Evolutionary conservation across 495 filamentous ascomycete genomes (phyloP).

Genomic region (Penicillium macrosclerotiorum): DNA sequence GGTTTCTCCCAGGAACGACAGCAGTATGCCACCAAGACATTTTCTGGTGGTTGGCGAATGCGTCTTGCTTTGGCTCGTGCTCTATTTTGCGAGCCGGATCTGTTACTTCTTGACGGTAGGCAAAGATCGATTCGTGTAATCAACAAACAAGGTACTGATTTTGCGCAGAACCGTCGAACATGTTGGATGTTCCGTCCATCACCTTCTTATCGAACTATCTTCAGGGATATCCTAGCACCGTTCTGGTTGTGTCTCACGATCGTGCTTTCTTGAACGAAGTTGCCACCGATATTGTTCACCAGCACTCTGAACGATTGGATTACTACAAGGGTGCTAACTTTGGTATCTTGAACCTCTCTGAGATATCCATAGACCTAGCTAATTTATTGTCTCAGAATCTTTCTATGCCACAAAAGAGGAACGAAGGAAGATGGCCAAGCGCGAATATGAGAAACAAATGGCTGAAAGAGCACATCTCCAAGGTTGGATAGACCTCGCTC

Average conservation of each 20-base stretch:
- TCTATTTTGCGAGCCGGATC: conserved; percentile 96
- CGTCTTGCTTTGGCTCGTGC: conserved; percentile 91
- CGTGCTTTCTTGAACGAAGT: conserved; percentile 98
- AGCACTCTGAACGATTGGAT: conserved; percentile 94
- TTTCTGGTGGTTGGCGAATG: conserved; percentile 99
- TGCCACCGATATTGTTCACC: conserved; percentile 98
- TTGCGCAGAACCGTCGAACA: conserved; percentile 88
- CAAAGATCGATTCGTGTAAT: neutral
- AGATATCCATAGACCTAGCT: neutral
- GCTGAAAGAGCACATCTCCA: conserved; percentile 84
- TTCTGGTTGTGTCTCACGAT: conserved; percentile 98
- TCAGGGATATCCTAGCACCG: conserved; percentile 87
- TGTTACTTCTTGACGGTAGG: conserved; percentile 83
- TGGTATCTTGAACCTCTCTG: conserved; percentile 34
- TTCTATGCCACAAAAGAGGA: conserved; percentile 99
- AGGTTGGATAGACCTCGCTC: conserved; percentile 29
- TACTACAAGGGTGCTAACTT: conserved; percentile 99
- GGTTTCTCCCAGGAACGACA: conserved; percentile 95
- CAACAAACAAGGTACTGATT: conserved; percentile 19
- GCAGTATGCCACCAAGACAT: conserved; percentile 91
- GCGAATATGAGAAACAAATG: conserved; percentile 99
- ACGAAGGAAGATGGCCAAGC: conserved; percentile 90
- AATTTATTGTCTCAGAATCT: conserved; percentile 57
- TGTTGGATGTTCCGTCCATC: conserved; percentile 99
- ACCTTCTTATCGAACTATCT: conserved; percentile 98